These are phyloP conservation scores for Boletus holoroseus DNA, from an alignment of 1,284 basidiomycete genomes.

Conservation along the genomic window DNA sequence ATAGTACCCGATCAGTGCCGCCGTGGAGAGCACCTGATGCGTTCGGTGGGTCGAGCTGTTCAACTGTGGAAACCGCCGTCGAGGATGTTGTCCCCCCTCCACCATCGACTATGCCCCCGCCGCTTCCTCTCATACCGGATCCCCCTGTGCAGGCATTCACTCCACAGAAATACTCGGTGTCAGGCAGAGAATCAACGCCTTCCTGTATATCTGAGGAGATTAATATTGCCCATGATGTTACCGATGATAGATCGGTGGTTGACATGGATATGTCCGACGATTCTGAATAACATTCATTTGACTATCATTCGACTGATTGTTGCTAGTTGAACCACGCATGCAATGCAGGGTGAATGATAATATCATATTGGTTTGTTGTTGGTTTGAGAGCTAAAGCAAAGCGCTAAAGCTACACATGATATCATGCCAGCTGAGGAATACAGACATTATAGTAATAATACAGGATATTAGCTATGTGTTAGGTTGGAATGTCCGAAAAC, in stretches of 20 bases:
- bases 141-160: constrained; percentile 7
- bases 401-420: constrained; percentile 26
- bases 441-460: constrained; percentile 17
- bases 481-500: constrained; percentile 8
- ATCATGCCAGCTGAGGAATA: constrained; percentile 25
- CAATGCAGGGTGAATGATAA: constrained; percentile 1
- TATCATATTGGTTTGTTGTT: constrained; percentile 1
- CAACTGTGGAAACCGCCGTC: background rate
- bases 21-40: constrained; percentile 27
- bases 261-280: constrained; percentile 32
- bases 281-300: constrained; percentile 19
- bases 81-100: constrained; percentile 18
- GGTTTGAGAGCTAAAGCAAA: background rate
- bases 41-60: constrained; percentile 5
- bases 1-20: constrained; percentile 9
- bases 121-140: constrained; percentile 20
- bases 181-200: background rate
- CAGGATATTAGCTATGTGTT: constrained; percentile 6
- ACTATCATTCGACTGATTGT: background rate
- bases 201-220: background rate
- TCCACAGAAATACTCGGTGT: constrained; percentile 7
- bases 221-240: background rate
- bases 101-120: constrained; percentile 27
- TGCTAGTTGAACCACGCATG: background rate
- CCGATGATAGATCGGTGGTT: constrained; percentile 10